phyloP scores from a whole-genome alignment of 345 rosid species.

The Populus pruinosa region DNA sequence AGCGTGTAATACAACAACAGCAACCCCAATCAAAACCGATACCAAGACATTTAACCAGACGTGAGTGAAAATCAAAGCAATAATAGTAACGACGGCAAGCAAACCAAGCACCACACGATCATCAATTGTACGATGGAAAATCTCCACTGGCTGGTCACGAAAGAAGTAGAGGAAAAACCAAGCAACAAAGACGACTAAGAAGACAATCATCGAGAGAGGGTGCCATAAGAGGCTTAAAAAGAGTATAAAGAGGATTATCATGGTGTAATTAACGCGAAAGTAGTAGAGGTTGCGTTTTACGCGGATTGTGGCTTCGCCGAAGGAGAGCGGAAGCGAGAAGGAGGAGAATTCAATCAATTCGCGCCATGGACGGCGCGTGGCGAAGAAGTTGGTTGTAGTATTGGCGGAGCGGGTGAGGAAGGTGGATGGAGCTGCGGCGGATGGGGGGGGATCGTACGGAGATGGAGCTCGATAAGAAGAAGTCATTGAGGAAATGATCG shows the following conservation, averaged over 20 bases:
- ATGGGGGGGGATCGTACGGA: constrained; percentile 17
- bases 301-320: constrained; percentile 47
- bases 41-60: constrained; percentile 64
- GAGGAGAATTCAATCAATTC: constrained; percentile 33
- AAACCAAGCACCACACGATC: constrained; percentile 51
- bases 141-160: constrained; percentile 43
- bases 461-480: constrained; percentile 4
- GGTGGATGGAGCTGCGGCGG: constrained; percentile 16
- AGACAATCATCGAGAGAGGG: constrained; percentile 61
- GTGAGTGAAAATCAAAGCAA: constrained; percentile 45
- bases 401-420: constrained; percentile 31
- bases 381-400: constrained; percentile 24
- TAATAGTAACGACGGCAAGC: constrained; percentile 41
- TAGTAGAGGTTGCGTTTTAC: constrained; percentile 42
- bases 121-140: constrained; percentile 39
- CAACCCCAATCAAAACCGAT: constrained; percentile 46
- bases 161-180: constrained; percentile 68
- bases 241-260: constrained; percentile 44
- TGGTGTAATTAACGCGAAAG: constrained; percentile 68
- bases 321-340: constrained; percentile 38
- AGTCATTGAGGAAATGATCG: constrained; percentile 14
- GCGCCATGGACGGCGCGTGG: constrained; percentile 66
- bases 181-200: constrained; percentile 45
- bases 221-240: constrained; percentile 74
- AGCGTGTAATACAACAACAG: constrained; percentile 39